These are phyloP conservation scores for Kodamaea sp. DNA, from an alignment of 1,139 yeast species.

Conservation along the genomic window DNA sequence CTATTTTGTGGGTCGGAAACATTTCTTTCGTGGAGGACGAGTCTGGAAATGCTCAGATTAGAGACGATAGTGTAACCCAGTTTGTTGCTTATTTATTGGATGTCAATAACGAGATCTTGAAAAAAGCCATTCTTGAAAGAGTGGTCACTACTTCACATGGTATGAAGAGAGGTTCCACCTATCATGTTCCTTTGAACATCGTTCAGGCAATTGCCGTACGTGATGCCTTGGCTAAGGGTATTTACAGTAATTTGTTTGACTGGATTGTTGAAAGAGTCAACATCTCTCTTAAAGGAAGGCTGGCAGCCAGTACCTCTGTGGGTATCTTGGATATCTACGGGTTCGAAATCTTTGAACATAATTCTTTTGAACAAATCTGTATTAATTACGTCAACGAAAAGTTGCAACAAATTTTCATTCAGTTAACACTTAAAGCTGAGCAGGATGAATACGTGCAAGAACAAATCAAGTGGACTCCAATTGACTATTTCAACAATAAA, in stretches of 20 bases:
- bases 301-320: conserved; percentile 61
- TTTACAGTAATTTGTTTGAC: conserved; percentile 89
- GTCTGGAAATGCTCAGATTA: conserved; percentile 78
- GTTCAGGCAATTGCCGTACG: conserved; percentile 94
- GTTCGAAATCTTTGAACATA: conserved; percentile 94
- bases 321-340: conserved; percentile 98
- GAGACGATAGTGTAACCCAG: conserved; percentile 86
- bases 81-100: conserved; percentile 91
- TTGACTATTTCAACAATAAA: conserved; percentile 92
- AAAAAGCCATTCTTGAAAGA: conserved; percentile 73
- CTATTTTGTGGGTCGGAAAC: conserved; percentile 94
- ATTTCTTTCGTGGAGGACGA: conserved; percentile 83
- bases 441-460: conserved; percentile 97
- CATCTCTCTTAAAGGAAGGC: conserved; percentile 49
- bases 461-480: conserved; percentile 96
- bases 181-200: conserved; percentile 88
- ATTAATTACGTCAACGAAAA: conserved; percentile 97
- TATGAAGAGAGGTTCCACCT: conserved; percentile 85
- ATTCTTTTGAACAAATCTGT: conserved; percentile 95
- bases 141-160: conserved; percentile 90
- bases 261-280: conserved; percentile 98
- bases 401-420: conserved; percentile 94
- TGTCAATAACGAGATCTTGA: conserved; percentile 68
- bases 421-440: conserved; percentile 91
- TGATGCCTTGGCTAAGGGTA: conserved; percentile 94